Base-by-base conservation (phyloP, 768 basidiomycete genomes). In the Cytidiella melzeri region DNA sequence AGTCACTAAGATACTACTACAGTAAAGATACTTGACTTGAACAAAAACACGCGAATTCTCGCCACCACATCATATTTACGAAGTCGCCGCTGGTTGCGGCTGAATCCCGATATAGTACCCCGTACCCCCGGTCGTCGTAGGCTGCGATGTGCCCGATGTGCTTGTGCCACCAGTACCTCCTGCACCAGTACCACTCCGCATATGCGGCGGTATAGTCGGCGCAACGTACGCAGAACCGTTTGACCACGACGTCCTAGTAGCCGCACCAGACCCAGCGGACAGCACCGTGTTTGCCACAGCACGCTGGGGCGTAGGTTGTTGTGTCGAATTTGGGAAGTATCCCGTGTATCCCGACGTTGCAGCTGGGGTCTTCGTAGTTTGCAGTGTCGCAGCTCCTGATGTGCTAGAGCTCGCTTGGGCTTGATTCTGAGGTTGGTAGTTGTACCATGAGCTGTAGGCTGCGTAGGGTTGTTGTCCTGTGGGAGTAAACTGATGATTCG, bases 241-340 rank as follows among this genome's bases (percentile, higher is more conserved):
- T n/a, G 54, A 24, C 45, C 52, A 61, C 13, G 54, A 38, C 1
- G 64, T 60, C 3, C 62, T 10, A 34, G 56, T 51, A 50, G 61
- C 63, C 27, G 43, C 51, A 34, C 30, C 15, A 27, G 58, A 61
- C 30, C 56, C 55, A 7, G 56, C 45, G 30, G 56, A 47, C 18
- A 74, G 55, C 21, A 77, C 76, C 0, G 79, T 80, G 41, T 80
- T 81, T 9, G 77, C 78, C 5, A 80, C 78, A 2, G 75, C 78
- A 4, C 78, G 74, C 47, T 76, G 71, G 3, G 55, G 50, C 36
- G 58, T 57, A 26, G 55, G 61, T 41, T 47, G 46, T 25, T 56
- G 59, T 25, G 69, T 47, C n/a, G n/a, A n/a, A 62, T 50, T 37
- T 54, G 60, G 66, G 52, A 72, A 77, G 48, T 73, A 75, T 24